Conservation (phyloP, 2,329 filamentous ascomycete species). For the Drechslerella stenobrocha region DNA sequence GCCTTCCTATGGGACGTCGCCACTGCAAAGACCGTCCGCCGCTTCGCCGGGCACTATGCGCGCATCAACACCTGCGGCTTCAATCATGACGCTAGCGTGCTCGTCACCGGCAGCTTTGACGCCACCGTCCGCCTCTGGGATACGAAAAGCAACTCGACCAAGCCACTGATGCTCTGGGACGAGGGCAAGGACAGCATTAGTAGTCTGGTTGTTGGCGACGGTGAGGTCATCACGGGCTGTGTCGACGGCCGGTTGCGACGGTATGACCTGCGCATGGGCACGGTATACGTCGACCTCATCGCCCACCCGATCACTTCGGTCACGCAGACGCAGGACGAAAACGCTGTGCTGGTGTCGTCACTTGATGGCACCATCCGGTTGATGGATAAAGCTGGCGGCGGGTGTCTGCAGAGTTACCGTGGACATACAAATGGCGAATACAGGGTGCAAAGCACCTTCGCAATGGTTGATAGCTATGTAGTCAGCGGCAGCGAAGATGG, state of each 20-base stretch:
- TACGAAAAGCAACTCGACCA: constrained; percentile 69
- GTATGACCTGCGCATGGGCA: constrained; percentile 53
- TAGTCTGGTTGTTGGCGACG: constrained; percentile 69
- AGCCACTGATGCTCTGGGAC: constrained; percentile 46
- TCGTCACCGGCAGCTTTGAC: constrained; percentile 90
- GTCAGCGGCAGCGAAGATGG: constrained; percentile 53
- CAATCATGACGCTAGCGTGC: constrained; percentile 73
- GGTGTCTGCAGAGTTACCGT: constrained; percentile 51
- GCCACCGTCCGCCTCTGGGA: constrained; percentile 92
- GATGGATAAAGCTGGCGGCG: constrained; percentile 51
- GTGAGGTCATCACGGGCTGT: constrained; percentile 57
- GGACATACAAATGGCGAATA: constrained; percentile 52
- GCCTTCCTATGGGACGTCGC: constrained; percentile 96
- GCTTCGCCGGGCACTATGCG: constrained; percentile 73
- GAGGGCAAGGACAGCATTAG: constrained; percentile 56
- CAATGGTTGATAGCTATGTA: constrained; percentile 51
- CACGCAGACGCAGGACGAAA: constrained; percentile 49
- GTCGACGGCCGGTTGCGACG: constrained; percentile 52
- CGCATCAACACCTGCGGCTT: constrained; percentile 79
- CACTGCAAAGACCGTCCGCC: constrained; percentile 72
- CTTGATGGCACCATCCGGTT: constrained; percentile 51
- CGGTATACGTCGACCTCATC: constrained; percentile 51
- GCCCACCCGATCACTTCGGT: constrained; percentile 51
- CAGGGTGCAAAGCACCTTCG: constrained; percentile 51
- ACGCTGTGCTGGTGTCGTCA: constrained; percentile 49